A percentile compares a stretch with the other conserved stretches of the same genome.
These are phyloP conservation scores for Xylaria sp. DNA, from an alignment of 2,329 filamentous ascomycete species.

Conservation along the genomic window DNA sequence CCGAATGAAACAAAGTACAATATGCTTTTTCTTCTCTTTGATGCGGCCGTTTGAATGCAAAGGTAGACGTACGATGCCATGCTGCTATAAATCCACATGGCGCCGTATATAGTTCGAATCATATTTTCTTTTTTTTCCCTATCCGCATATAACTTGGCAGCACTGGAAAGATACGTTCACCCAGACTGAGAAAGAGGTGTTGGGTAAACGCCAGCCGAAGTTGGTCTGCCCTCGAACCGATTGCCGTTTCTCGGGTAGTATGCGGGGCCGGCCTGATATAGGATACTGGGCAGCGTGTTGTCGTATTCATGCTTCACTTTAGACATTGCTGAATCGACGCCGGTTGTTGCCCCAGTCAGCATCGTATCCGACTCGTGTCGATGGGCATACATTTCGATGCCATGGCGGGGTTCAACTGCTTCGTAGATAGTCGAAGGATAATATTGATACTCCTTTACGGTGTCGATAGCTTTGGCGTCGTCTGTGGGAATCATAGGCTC, in stretches of 20 bases:
- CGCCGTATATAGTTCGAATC: slow-evolving; percentile 22
- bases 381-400: slow-evolving; percentile 58
- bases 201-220: slow-evolving; percentile 60
- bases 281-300: slow-evolving; percentile 52
- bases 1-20: slow-evolving; percentile 32
- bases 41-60: slow-evolving; percentile 33
- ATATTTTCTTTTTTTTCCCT: slow-evolving; percentile 8
- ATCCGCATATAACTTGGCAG: not conserved
- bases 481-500: slow-evolving; percentile 59
- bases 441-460: slow-evolving; percentile 60
- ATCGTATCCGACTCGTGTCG: slow-evolving; percentile 41
- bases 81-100: slow-evolving; percentile 23
- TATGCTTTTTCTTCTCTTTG: slow-evolving; percentile 38
- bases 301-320: slow-evolving; percentile 60
- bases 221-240: slow-evolving; percentile 59
- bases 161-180: slow-evolving; percentile 24
- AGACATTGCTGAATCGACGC: slow-evolving; percentile 39
- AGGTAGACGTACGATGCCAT: slow-evolving; percentile 26
- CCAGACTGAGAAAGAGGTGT: slow-evolving; percentile 56
- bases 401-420: slow-evolving; percentile 48
- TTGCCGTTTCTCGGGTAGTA: slow-evolving; percentile 52
- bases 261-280: slow-evolving; percentile 51
- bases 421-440: slow-evolving; percentile 60
- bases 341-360: slow-evolving; percentile 41
- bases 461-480: slow-evolving; percentile 56